A percentile compares a stretch with the other conserved stretches of the same genome.
phyloP scores from a whole-genome alignment of 31 red algal genomes.

The Odonthalia washingtoniensis region DNA sequence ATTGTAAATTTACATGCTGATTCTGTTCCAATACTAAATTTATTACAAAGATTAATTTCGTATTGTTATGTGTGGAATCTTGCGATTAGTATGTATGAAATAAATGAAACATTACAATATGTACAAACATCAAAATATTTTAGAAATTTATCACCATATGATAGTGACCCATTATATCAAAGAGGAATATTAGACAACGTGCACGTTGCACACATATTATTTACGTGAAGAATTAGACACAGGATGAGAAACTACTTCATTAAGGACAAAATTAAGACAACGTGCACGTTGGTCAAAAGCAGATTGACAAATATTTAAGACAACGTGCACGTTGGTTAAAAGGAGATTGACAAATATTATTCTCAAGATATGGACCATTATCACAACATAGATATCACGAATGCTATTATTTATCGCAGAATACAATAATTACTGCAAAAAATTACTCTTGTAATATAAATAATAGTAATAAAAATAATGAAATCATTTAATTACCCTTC shows the following conservation, averaged over 20 bases:
- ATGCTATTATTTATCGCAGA: too few species aligned
- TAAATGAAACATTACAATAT: constrained; percentile 64
- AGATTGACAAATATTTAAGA: too few species aligned
- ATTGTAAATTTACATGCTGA: constrained; percentile 80
- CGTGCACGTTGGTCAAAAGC: too few species aligned
- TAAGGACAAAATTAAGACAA: constrained; percentile 77
- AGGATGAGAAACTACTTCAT: constrained; percentile 59
- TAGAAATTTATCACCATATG: constrained; percentile 70
- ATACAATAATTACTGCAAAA: too few species aligned
- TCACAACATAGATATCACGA: too few species aligned
- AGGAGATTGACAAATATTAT: constrained; percentile 84
- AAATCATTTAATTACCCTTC: too few species aligned
- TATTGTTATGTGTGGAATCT: constrained; percentile 77
- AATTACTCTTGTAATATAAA: too few species aligned
- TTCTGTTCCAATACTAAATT: constrained; percentile 65
- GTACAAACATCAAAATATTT: constrained; percentile 77
- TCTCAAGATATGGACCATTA: constrained; percentile 56
- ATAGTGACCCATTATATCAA: constrained; percentile 74
- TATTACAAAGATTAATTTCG: constrained; percentile 68
- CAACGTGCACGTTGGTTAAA: too few species aligned
- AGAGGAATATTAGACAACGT: constrained; percentile 53
- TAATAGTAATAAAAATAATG: too few species aligned
- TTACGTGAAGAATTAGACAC: constrained; percentile 68
- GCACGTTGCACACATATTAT: constrained; percentile 61
- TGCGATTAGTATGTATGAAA: constrained; percentile 53